Conservation (phyloP, 2,329 filamentous ascomycete species). For the Trichoderma sp. region DNA sequence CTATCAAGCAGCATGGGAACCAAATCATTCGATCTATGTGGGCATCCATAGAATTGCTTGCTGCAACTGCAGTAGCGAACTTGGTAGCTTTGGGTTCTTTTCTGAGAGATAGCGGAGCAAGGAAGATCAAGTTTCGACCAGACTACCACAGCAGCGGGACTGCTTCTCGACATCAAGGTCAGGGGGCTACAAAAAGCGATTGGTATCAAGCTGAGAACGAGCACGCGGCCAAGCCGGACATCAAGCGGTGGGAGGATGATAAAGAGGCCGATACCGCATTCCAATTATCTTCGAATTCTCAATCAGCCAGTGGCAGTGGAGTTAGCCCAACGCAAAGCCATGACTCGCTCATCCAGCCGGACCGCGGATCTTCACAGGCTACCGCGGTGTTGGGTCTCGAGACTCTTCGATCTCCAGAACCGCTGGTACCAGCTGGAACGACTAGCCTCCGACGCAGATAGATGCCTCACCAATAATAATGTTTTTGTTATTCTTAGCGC, state of each 20-base stretch:
- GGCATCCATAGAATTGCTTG: constrained; percentile 5
- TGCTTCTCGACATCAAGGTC: neutral
- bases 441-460: constrained; percentile 9
- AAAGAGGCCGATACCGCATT: constrained; percentile 12
- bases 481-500: neutral
- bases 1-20: neutral
- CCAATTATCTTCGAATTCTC: neutral
- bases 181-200: neutral
- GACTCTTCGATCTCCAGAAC: constrained; percentile 4
- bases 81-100: constrained; percentile 3
- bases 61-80: constrained; percentile 6
- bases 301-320: constrained; percentile 4
- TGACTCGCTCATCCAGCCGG: constrained; percentile 11
- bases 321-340: constrained; percentile 6
- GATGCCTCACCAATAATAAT: neutral
- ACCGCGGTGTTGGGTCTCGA: neutral
- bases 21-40: constrained; percentile 4
- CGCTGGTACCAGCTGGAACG: neutral
- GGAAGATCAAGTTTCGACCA: constrained; percentile 11
- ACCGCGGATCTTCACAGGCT: constrained; percentile 1
- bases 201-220: neutral
- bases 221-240: neutral
- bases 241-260: neutral
- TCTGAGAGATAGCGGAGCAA: neutral
- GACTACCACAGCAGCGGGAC: constrained; percentile 1